These are phyloP conservation scores for Salvia rosmarinus DNA, from an alignment of 257 asterid genomes.

Conservation along the genomic window DNA sequence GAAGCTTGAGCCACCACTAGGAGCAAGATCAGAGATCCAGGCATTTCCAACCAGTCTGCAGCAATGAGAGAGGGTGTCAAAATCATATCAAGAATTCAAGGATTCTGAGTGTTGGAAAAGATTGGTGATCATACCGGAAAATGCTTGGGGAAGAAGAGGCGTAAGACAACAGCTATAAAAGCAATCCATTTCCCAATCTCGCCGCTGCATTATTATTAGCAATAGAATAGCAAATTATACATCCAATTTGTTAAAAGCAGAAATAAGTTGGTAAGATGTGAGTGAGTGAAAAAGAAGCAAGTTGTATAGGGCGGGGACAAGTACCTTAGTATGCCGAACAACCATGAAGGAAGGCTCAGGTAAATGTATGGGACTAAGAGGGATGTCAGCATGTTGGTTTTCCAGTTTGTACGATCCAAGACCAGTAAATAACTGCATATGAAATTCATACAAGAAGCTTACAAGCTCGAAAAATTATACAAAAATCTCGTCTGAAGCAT, in stretches of 20 bases:
- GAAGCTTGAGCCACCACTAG: constrained; percentile 68
- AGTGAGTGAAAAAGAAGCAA: not conserved
- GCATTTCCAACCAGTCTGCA: constrained; percentile 92
- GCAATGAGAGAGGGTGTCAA: not conserved
- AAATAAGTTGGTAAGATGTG: not conserved
- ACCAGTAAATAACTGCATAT: constrained; percentile 72
- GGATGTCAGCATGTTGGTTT: constrained; percentile 78
- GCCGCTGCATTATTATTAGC: constrained; percentile 52
- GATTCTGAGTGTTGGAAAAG: not conserved
- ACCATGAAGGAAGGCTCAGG: constrained; percentile 71
- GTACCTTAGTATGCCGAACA: constrained; percentile 70
- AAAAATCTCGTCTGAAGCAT: not conserved
- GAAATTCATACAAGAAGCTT: not conserved
- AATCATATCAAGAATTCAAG: not conserved
- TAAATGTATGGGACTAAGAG: constrained; percentile 90
- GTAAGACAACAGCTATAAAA: constrained; percentile 56
- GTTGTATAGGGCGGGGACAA: not conserved
- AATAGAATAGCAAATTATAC: not conserved
- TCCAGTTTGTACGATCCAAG: constrained; percentile 94
- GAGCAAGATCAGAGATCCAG: constrained; percentile 71
- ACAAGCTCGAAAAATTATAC: not conserved
- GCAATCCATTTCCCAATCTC: constrained; percentile 86
- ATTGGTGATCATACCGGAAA: constrained; percentile 51
- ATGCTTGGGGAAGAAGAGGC: constrained; percentile 69
- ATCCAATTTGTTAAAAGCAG: not conserved